phyloP scores from a whole-genome alignment of 805 yeast species.

The Wickerhamomyces mucosus region DNA sequence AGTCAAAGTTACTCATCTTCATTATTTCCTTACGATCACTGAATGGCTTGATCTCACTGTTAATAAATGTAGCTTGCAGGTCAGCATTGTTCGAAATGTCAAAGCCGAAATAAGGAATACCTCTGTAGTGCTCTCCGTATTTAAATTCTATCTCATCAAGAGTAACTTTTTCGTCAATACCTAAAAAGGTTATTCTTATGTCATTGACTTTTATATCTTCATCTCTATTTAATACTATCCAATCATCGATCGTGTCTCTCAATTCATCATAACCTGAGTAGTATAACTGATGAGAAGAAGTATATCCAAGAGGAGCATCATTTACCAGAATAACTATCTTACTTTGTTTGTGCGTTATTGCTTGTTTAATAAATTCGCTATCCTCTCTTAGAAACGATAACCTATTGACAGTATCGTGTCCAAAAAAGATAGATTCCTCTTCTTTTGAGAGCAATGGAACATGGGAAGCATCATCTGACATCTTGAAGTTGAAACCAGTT shows the following conservation, averaged over 20 bases:
- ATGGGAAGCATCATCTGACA: not conserved
- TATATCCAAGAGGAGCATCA: constrained; percentile 17
- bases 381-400: constrained; percentile 51
- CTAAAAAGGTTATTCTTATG: constrained; percentile 36
- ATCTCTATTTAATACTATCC: constrained; percentile 6
- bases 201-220: constrained; percentile 21
- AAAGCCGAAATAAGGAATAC: constrained; percentile 56
- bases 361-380: constrained; percentile 32
- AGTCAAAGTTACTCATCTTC: constrained; percentile 30
- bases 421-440: constrained; percentile 26
- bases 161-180: constrained; percentile 32
- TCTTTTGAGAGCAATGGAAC: constrained; percentile 1
- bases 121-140: constrained; percentile 42
- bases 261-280: constrained; percentile 12
- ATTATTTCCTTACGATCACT: constrained; percentile 12
- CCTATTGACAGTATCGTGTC: constrained; percentile 44
- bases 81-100: constrained; percentile 29
- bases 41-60: not conserved
- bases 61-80: not conserved
- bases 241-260: constrained; percentile 7
- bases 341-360: constrained; percentile 31
- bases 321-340: constrained; percentile 29
- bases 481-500: not conserved
- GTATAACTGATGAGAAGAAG: not conserved
- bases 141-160: constrained; percentile 29